Evolutionary conservation across 1,284 basidiomycete genomes (phyloP), one percentile per base, ranked within the genome.

Genomic region (Schizophyllum amplum): DNA sequence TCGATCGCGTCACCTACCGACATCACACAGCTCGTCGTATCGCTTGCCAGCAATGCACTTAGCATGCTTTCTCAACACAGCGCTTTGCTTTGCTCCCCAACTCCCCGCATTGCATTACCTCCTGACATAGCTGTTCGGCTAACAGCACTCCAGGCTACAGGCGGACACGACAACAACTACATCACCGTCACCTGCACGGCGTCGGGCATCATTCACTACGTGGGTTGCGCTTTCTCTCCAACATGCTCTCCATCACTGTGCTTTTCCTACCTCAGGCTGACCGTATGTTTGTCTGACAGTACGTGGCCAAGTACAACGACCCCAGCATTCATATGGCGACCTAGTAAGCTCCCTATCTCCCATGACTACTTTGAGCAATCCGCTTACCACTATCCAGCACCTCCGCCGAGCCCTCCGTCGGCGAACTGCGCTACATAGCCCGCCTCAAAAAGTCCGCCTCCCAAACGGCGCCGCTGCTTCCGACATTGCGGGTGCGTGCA

Each of bases 401-500:
- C 13, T 61, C 69, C 5, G 65, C 68, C 1, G 70, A 72, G 55
- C 71, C 71, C 1, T 63, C 66, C 25, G 65, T 75, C 21, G 73
- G 73, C 9, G 74, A 75, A 57, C 67, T 75, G 2, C 68, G 74
- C 24, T 75, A 69, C 65, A 74, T 75, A 55, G 69, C 72, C 20
- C 72, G 74, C 42, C 68, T 75, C 53, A 64, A 63, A 13, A 62
- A 61, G 5, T 54, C 66, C 5, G 63, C 67, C 55, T 74, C 2
- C 64, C 71, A 23, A 70, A 66, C 48, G 72, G 73, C 6, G 59
- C 59, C 53, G 33, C 64, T 1, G 63, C 56, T 5, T 61, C 71
- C 5, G 64, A 70, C 42, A 63, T 72, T 42, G 33, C 33, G 17
- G 33, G 33, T 42, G 33, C 11, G 33, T 33, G 6, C 13, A 5